phyloP scores from a whole-genome alignment of 1,284 basidiomycete genomes.

The Dichomitus squalens region DNA sequence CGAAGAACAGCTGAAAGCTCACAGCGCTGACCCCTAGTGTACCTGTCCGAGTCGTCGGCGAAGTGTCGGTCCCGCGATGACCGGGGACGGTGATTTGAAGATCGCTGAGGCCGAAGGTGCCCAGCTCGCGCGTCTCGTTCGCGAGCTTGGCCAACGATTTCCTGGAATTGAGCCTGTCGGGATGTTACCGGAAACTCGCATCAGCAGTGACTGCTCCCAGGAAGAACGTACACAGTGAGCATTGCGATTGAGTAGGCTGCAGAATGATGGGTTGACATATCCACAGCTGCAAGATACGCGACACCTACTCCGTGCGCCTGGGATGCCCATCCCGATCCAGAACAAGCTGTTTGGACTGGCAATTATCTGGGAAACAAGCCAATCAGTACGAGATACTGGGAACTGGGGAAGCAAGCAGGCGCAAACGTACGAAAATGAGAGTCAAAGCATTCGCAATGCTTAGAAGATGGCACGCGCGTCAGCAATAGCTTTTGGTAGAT shows the following conservation, averaged over 20 bases:
- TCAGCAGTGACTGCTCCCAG: no score
- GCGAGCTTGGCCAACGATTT: background rate
- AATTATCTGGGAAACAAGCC: background rate
- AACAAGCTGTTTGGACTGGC: background rate
- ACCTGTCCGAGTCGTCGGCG: no score
- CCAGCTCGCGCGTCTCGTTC: background rate
- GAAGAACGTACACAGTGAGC: background rate
- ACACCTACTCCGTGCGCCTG: background rate
- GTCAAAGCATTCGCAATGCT: background rate
- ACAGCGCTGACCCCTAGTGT: no score
- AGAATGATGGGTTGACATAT: background rate
- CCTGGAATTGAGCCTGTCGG: background rate
- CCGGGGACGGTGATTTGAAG: no score
- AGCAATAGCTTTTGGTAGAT: background rate
- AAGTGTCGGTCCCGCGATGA: no score
- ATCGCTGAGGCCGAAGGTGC: background rate
- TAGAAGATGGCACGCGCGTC: background rate
- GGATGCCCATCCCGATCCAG: background rate
- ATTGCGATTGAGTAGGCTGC: background rate
- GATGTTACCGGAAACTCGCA: background rate
- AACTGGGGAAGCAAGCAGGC: background rate
- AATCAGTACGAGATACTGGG: background rate
- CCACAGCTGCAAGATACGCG: background rate
- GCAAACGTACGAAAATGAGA: background rate
- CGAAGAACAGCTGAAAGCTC: no score